Evolutionary conservation across 192 early-diverging fungal species (phyloP), one percentile per base, ranked within the genome.

Genomic region (Paraglomus brasilianum): DNA sequence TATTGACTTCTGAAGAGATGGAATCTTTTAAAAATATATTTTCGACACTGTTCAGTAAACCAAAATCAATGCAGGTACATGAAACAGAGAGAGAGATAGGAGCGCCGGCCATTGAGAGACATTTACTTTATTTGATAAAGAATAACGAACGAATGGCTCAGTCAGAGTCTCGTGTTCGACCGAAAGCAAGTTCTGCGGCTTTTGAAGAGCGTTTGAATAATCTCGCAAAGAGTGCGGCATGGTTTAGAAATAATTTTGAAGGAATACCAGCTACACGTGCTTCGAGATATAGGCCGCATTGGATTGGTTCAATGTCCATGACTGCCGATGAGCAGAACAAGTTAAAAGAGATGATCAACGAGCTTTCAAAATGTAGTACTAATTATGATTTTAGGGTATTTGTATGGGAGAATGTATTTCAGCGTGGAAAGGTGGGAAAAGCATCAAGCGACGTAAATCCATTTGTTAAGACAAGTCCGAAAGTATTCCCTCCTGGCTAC

Each of bases 71-170:
- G 21, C 10, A 56, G 11, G 53, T 6, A 24, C 19, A 17, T 4
- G 4, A 56, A 21, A 17, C 53, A 1, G 48, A 56, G 17, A 11
- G 7, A 56, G 36, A 41, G 17, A 6, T 21, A 8, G 40, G 40
- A 62, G 10, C 42, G 42, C 47, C 39, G 17, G 47, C 61, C 5
- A 64, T 64, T 13, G 62, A 64, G 36, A 14, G 43, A 46, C 44
- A 64, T 64, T 24, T 64, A 22, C 21, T 47, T 36, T 42, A 64
- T 24, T 46, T 64, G 43, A 64, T 64, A 19, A 5, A 47, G 1
- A 19, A 24, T 30, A 22, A 5, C 22, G 62, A 36, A 48, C 4
- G 17, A 60, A 4, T 8, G 47, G 9, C 14, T 24, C 36, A 11
- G 19, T 13, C 14, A 41, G 21, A 17, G 6, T 30, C 21, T 30